Evolutionary conservation across 2,329 filamentous ascomycete genomes (phyloP), one percentile per base, ranked within the genome.

Genomic region (Mariannaea elegans): DNA sequence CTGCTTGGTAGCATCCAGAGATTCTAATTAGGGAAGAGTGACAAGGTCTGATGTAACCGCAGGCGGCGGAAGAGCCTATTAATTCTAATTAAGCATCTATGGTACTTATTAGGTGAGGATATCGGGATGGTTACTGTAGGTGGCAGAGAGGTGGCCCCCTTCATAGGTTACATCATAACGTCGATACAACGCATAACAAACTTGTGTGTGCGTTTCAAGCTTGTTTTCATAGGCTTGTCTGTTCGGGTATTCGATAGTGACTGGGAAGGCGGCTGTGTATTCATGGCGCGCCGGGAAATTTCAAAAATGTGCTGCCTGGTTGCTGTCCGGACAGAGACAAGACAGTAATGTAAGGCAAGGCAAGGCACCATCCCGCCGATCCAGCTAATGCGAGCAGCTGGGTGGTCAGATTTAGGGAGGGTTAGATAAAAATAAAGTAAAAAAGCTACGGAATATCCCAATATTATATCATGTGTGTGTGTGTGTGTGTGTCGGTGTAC

Each of bases 201-300:
- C 21, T 34, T 18, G 18, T 49, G 24, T 49, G 24, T 36, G 14
- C 44, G 36, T 42, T 56, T 34, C 45, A 27, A 56, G 34, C 24
- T 36, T 14, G 16, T 16, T 47, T 32, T 39, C 46, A 52, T 24
- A 18, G 41, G 47, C 31, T 41, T 21, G 27, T 21, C 12, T 39
- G 14, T 24, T 50, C 21, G 23, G 23, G 23, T 9, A 45, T 31
- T 19, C 12, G 23, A 48, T 31, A 7, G 50, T 45, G 29, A 21
- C 39, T 13, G 23, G 16, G 21, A 44, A 18, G n/a, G 47, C 31
- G 31, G 54, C 31, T 46, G 24, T 31, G 46, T 24, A 38, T 46
- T 52, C 32, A 14, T 32, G 27, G 18, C 47, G 55, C 39, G 19
- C 55, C 48, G 55, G 55, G 34, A 23, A 52, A 53, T 58, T 58